A percentile compares a stretch with the other conserved stretches of the same genome.
phyloP scores from a whole-genome alignment of 2,329 filamentous ascomycete species.

The Colletotrichum sp. region DNA sequence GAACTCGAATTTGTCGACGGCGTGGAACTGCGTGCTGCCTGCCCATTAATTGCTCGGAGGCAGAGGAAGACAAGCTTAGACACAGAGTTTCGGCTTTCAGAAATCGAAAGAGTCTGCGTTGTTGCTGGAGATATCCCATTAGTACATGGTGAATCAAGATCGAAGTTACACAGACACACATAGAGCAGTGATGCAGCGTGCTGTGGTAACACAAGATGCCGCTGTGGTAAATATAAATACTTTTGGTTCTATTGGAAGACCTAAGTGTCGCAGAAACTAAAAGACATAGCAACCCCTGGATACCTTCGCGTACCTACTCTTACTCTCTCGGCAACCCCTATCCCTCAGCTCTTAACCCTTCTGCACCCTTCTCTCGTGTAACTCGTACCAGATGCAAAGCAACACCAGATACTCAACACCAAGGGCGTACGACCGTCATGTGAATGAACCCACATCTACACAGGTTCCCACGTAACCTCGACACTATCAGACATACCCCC shows the following conservation, averaged over 20 bases:
- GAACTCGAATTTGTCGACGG: neutral
- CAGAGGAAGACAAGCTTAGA: neutral
- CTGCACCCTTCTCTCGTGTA: neutral
- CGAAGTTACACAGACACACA: neutral
- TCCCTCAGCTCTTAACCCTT: neutral
- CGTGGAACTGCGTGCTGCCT: neutral
- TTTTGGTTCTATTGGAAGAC: neutral
- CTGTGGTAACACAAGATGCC: accelerated
- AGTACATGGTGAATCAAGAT: neutral
- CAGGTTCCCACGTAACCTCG: neutral
- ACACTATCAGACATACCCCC: neutral
- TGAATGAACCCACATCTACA: accelerated
- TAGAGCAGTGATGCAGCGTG: neutral
- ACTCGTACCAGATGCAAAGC: neutral
- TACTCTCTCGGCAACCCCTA: neutral
- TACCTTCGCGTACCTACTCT: neutral
- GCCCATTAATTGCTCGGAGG: neutral
- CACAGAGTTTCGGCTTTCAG: accelerated
- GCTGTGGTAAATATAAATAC: neutral
- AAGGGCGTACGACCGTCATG: neutral
- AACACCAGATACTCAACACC: neutral
- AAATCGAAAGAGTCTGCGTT: neutral
- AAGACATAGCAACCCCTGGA: neutral
- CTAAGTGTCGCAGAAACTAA: neutral
- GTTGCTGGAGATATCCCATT: neutral